These are phyloP conservation scores for Hypseocharis bilobata DNA, from an alignment of 441 rosid genomes.

Conservation along the genomic window DNA sequence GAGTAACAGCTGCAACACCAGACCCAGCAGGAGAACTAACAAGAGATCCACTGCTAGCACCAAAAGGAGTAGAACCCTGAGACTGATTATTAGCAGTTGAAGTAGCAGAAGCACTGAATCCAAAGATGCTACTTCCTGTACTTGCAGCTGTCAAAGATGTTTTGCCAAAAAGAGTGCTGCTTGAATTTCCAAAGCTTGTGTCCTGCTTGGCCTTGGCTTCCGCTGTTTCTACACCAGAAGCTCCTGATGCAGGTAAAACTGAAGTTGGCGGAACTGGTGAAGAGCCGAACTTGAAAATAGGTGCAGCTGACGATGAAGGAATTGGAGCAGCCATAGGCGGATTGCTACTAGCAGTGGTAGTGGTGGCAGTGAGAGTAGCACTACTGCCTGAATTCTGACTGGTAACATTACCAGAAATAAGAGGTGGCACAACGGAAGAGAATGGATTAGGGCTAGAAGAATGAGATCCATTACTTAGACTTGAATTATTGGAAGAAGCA, in stretches of 20 bases:
- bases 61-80: conserved; percentile 35
- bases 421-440: conserved; percentile 24
- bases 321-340: conserved; percentile 18
- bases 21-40: conserved; percentile 33
- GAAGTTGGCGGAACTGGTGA: conserved; percentile 31
- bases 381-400: conserved; percentile 29
- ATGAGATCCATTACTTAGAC: conserved; percentile 38
- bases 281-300: conserved; percentile 38
- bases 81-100: conserved; percentile 33
- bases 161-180: conserved; percentile 26
- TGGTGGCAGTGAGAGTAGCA: conserved; percentile 20
- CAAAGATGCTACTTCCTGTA: conserved; percentile 33
- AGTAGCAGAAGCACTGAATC: conserved; percentile 37
- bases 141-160: conserved; percentile 21
- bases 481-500: conserved; percentile 25
- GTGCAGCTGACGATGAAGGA: conserved; percentile 20
- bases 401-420: conserved; percentile 21
- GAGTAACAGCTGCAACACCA: conserved; percentile 39
- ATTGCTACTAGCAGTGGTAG: conserved; percentile 16
- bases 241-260: conserved; percentile 25
- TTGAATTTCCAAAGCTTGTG: conserved; percentile 25
- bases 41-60: conserved; percentile 23
- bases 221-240: conserved; percentile 26
- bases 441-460: conserved; percentile 29
- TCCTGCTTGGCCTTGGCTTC: conserved; percentile 34